phyloP scores from a whole-genome alignment of 2,329 filamentous ascomycete species.

The Trichoderma hamatum region DNA sequence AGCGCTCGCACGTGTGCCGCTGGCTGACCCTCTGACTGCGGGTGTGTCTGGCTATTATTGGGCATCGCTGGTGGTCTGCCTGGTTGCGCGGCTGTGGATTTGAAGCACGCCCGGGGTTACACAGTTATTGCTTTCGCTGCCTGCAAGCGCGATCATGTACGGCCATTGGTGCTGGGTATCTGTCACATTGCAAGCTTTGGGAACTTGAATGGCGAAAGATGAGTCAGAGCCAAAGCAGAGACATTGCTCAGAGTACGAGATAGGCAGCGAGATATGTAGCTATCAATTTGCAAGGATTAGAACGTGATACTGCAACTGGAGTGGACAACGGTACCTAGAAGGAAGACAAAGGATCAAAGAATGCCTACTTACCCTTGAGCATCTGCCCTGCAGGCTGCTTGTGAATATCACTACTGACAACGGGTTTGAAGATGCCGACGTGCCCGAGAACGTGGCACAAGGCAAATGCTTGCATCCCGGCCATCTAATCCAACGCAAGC shows the following conservation, averaged over 20 bases:
- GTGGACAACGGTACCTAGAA: too few relatives aligned
- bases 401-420: neutral
- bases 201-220: neutral
- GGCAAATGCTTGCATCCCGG: neutral
- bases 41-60: slow-evolving; percentile 16
- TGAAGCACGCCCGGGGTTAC: neutral
- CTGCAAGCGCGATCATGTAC: neutral
- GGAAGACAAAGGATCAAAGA: neutral
- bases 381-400: neutral
- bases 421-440: neutral
- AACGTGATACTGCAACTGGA: neutral
- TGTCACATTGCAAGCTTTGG: neutral
- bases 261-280: neutral
- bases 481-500: neutral
- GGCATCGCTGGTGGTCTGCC: neutral
- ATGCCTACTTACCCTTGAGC: neutral
- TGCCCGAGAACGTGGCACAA: neutral
- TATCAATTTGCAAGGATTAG: neutral
- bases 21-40: slow-evolving; percentile 17
- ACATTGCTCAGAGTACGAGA: neutral
- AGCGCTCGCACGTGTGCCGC: slow-evolving; percentile 13
- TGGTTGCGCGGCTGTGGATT: neutral
- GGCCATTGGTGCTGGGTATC: neutral
- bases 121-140: neutral
- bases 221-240: neutral